A percentile compares a stretch with the other conserved stretches of the same genome.
Conservation (phyloP, 2,329 filamentous ascomycete species). For the Cladosporium cucumerinum region DNA sequence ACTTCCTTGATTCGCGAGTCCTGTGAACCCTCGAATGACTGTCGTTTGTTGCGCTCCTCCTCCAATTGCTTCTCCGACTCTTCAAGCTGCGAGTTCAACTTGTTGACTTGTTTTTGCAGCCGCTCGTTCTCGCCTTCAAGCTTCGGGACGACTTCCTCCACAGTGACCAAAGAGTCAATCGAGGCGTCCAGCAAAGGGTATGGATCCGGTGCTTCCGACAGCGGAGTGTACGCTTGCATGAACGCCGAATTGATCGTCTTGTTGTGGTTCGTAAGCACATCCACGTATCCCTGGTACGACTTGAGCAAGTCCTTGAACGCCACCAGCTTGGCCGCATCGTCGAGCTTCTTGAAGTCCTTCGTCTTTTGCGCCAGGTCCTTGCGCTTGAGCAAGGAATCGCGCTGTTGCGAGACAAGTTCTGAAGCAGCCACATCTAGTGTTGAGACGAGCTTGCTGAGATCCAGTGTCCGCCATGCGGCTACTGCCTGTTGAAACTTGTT, state of each 20-base stretch:
- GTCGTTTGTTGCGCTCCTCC: slow-evolving; percentile 68
- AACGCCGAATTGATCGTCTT: slow-evolving; percentile 93
- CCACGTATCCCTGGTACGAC: slow-evolving; percentile 98
- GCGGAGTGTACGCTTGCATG: slow-evolving; percentile 83
- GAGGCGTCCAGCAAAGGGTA: slow-evolving; percentile 95
- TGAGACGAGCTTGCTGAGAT: slow-evolving; percentile 77
- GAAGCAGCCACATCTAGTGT: slow-evolving; percentile 90
- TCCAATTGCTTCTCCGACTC: slow-evolving; percentile 78
- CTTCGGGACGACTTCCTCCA: slow-evolving; percentile 88
- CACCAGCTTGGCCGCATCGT: slow-evolving; percentile 78
- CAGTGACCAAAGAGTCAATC: slow-evolving; percentile 86
- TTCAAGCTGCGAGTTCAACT: slow-evolving; percentile 76
- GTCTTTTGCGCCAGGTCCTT: slow-evolving; percentile 99
- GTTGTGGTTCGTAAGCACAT: slow-evolving; percentile 91
- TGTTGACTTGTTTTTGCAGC: slow-evolving; percentile 73
- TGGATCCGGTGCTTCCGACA: slow-evolving; percentile 94
- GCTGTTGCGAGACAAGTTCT: slow-evolving; percentile 87
- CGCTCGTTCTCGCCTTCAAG: slow-evolving; percentile 84
- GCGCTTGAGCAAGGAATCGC: slow-evolving; percentile 90
- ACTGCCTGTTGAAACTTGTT: slow-evolving; percentile 92
- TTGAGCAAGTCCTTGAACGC: slow-evolving; percentile 81
- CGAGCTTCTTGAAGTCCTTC: slow-evolving; percentile 92
- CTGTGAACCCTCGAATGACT: slow-evolving; percentile 71
- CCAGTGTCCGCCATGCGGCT: slow-evolving; percentile 90
- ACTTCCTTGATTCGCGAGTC: slow-evolving; percentile 84